Percentiles rank a stretch among this genome's conserved stretches.
Conservation (phyloP, 169 alveolate genomes). For the Eimeria maxima region DNA sequence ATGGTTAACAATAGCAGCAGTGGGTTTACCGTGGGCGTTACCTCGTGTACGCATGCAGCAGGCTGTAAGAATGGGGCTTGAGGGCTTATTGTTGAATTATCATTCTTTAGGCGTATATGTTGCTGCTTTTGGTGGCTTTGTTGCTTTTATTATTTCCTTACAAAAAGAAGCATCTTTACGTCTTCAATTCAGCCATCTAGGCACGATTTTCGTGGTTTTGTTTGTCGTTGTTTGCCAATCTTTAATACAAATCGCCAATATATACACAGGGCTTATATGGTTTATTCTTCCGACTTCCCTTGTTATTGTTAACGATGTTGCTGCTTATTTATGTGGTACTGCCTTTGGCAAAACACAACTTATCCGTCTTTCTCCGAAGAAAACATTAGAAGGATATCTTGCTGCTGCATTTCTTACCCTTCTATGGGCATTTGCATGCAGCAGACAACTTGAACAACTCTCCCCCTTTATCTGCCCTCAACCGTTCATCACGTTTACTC, state of each 20-base stretch:
- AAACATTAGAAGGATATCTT: conserved; percentile 99
- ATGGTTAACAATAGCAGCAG: conserved; percentile 85
- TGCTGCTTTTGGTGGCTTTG: conserved; percentile 93
- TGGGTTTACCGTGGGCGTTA: conserved; percentile 84
- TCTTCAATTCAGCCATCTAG: conserved; percentile 97
- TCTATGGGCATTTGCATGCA: conserved; percentile 84
- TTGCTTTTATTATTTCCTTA: conserved; percentile 95
- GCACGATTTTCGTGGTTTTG: conserved; percentile 90
- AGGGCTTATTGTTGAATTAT: conserved; percentile 82
- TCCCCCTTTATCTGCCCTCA: conserved; percentile 95
- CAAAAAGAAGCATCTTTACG: conserved; percentile 92
- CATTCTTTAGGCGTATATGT: conserved; percentile 94
- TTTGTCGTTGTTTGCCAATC: conserved; percentile 90
- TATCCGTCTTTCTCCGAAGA: conserved; percentile 98
- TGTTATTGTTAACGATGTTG: conserved; percentile 97
- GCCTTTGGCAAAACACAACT: conserved; percentile 96
- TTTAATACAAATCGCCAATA: conserved; percentile 93
- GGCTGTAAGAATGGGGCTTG: neutral
- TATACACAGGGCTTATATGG: conserved; percentile 98
- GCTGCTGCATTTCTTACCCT: conserved; percentile 87
- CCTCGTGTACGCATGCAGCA: neutral
- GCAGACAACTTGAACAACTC: conserved; percentile 87
- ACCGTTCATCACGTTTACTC: conserved; percentile 86
- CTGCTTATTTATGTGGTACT: conserved; percentile 98
- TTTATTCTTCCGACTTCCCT: conserved; percentile 96